Conservation (phyloP, 2,329 filamentous ascomycete species). For the Xylariaceae sp. region DNA sequence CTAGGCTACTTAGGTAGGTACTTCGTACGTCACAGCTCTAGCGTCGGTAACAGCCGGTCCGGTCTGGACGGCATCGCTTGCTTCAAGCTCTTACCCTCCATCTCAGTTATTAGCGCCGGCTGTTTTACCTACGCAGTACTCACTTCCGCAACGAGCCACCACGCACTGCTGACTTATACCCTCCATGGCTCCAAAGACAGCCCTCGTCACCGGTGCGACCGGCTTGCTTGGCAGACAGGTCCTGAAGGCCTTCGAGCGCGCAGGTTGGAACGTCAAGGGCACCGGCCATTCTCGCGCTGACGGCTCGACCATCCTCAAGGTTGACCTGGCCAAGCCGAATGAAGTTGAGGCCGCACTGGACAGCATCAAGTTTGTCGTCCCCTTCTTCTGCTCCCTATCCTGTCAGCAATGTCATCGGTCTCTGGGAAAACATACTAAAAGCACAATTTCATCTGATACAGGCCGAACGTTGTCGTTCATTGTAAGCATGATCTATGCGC, state of each 20-base stretch:
- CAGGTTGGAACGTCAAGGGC: constrained; percentile 66
- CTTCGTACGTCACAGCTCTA: too few species aligned
- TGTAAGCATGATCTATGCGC: constrained; percentile 48
- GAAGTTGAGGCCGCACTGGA: constrained; percentile 51
- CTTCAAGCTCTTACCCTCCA: too few species aligned
- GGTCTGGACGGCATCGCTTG: too few species aligned
- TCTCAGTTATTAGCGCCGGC: too few species aligned
- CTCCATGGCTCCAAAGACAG: constrained; percentile 45
- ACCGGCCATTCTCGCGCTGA: constrained; percentile 71
- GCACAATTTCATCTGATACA: constrained; percentile 32
- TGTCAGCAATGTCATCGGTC: background rate
- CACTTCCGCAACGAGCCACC: background rate
- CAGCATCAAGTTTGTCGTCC: constrained; percentile 48
- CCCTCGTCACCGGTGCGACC: constrained; percentile 77
- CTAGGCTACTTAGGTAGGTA: too few species aligned
- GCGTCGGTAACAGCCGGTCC: too few species aligned
- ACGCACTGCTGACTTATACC: background rate
- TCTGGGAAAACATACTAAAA: constrained; percentile 14
- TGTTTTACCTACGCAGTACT: background rate
- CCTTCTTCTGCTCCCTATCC: background rate
- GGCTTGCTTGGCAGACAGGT: constrained; percentile 81
- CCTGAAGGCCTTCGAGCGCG: constrained; percentile 62
- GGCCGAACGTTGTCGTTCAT: constrained; percentile 75
- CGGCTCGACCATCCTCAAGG: constrained; percentile 61
- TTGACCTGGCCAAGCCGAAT: constrained; percentile 46